Evolutionary conservation across 768 basidiomycete species (phyloP), one percentile per base, ranked within the genome.

Genomic region (Collybiopsis confluens): DNA sequence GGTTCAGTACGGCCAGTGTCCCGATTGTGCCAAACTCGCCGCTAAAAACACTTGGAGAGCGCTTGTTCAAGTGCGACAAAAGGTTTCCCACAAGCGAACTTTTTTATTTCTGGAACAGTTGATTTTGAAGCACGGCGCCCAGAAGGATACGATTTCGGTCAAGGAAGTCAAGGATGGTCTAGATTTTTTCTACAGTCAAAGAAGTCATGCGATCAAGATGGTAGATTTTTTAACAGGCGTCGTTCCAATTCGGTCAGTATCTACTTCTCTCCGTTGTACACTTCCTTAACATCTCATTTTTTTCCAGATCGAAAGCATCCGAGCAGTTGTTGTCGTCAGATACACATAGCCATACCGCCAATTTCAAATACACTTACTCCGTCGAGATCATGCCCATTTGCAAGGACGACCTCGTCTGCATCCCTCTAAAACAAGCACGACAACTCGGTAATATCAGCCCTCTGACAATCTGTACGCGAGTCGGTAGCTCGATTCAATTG

Each of bases 31-130:
- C 1, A 86, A 83, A 62, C 81, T 98, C 3, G 97, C 97, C 0
- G 97, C 97, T 2, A 99, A 98, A 74, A 98, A 98, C 67, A 98
- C 95, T 0, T 98, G 96, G 97, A 94, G 93, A 65, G 93, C 96
- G 1, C 78, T 93, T 35, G 95, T 99, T 1, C 97, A 98, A 75
- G 93, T 98, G n/a, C 87, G 97, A 43, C 97, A 99, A 68, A 98
- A 99, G 70, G 97, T 98, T 40, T 78, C 92, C 3, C 97, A 99
- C 68, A 99, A 99, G 72, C 85, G 97, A 54, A 98, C 97, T 1
- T 99, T 99, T 75, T 71, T 99, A 62, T 99, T 86, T 75, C 83
- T 98, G 48, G 97, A 98, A 70, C 97, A 98, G 63, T 80, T 98
- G 57, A 98, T 99, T 65, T 73, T 98, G 63, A 98, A 95, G 68